These are phyloP conservation scores for Amaranthus tricolor DNA, from an alignment of 179 eudicot species.

Conservation along the genomic window DNA sequence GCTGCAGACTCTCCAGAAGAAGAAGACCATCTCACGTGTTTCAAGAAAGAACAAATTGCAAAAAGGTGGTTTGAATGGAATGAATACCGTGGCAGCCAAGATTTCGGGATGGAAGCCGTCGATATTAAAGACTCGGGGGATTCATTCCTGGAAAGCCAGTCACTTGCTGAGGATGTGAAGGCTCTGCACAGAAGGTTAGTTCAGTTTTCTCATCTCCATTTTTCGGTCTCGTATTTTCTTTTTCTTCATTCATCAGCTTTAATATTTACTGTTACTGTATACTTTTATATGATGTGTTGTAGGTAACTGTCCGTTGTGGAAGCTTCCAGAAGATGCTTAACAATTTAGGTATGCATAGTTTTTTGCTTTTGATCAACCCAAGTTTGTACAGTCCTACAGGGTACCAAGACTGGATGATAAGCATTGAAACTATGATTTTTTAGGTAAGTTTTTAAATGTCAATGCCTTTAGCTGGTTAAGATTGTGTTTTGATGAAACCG, in stretches of 20 bases:
- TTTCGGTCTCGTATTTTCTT: background rate
- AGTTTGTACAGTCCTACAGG: conserved; percentile 6
- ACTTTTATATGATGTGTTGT: background rate
- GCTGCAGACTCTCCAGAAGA: conserved; percentile 68
- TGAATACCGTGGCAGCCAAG: conserved; percentile 39
- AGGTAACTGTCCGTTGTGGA: conserved; percentile 9
- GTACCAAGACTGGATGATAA: background rate
- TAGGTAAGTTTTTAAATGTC: background rate
- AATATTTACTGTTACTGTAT: background rate
- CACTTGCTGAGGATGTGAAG: conserved; percentile 56
- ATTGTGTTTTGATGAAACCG: background rate
- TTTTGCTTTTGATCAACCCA: background rate
- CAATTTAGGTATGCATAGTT: background rate
- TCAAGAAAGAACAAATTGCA: conserved; percentile 61
- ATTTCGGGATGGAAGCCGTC: conserved; percentile 56
- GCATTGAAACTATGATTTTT: background rate
- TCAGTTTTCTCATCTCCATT: background rate
- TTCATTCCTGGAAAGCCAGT: conserved; percentile 50
- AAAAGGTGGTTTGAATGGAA: conserved; percentile 84
- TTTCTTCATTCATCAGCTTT: background rate
- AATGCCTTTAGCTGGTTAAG: background rate
- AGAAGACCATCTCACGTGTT: conserved; percentile 56
- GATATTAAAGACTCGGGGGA: conserved; percentile 61
- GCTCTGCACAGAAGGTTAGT: conserved; percentile 63
- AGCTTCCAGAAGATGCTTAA: conserved; percentile 1